A percentile compares a stretch with the other conserved stretches of the same genome.
Evolutionary conservation across 306 rosid genomes (phyloP).

Genomic region (Urtica urens): DNA sequence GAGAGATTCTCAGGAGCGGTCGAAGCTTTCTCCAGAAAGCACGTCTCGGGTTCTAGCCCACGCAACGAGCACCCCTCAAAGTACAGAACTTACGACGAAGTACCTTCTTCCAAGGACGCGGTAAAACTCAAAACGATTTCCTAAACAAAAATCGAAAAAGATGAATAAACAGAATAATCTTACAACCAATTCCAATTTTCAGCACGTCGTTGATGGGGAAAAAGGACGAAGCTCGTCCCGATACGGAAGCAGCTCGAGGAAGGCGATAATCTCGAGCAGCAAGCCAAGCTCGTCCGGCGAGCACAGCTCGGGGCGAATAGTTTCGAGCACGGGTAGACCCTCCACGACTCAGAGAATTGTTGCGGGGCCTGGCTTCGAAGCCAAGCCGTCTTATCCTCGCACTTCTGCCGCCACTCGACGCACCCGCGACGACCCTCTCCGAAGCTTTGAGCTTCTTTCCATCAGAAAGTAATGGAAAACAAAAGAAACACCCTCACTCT

Average conservation of each 20-base stretch:
- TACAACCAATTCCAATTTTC: conserved; percentile 18
- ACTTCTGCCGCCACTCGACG: conserved; percentile 23
- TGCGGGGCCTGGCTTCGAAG: conserved; percentile 31
- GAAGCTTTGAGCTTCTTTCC: conserved; percentile 77
- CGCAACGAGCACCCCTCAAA: conserved; percentile 43
- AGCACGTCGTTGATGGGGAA: conserved; percentile 63
- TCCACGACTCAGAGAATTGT: conserved; percentile 39
- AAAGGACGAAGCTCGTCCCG: conserved; percentile 57
- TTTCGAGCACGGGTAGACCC: conserved; percentile 39
- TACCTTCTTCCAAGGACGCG: conserved; percentile 40
- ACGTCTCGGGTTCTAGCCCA: conserved; percentile 52
- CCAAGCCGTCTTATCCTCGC: conserved; percentile 42
- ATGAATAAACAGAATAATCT: too few relatives aligned
- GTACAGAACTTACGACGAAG: conserved; percentile 56
- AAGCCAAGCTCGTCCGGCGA: conserved; percentile 64
- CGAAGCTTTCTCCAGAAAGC: conserved; percentile 69
- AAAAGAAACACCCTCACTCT: neutral
- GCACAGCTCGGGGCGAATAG: conserved; percentile 44
- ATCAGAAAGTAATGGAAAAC: conserved; percentile 50
- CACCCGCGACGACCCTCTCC: conserved; percentile 65
- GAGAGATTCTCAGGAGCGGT: conserved; percentile 82
- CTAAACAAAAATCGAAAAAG: too few relatives aligned
- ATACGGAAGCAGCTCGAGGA: conserved; percentile 86
- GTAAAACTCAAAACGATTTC: conserved; percentile 27
- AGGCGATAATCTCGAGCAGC: conserved; percentile 43